phyloP scores from a whole-genome alignment of 2,329 filamentous ascomycete genomes.

The Cytospora paraplurivora region DNA sequence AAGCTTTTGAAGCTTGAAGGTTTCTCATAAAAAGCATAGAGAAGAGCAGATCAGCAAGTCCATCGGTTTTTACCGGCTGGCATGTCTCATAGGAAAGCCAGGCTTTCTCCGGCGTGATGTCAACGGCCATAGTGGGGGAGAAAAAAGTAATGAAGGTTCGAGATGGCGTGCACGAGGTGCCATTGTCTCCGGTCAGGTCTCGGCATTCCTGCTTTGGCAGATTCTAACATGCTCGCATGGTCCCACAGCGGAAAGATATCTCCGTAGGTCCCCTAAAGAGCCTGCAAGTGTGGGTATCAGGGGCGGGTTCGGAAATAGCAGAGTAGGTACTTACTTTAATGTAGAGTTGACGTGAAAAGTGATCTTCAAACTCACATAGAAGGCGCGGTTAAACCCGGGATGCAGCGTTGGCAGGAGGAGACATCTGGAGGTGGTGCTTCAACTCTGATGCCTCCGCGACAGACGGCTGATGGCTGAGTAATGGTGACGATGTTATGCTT shows the following conservation, averaged over 20 bases:
- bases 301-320: neutral
- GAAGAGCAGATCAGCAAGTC: conserved; percentile 14
- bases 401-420: neutral
- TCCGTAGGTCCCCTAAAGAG: too few relatives aligned
- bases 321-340: too few relatives aligned
- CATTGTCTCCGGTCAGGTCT: conserved; percentile 17
- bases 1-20: neutral
- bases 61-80: neutral
- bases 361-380: conserved; percentile 6
- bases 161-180: conserved; percentile 18
- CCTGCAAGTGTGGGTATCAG: neutral
- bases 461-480: neutral
- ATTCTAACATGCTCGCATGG: neutral
- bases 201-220: conserved; percentile 14
- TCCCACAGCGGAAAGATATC: neutral
- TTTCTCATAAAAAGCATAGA: neutral
- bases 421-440: neutral
- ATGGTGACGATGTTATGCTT: conserved; percentile 8
- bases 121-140: neutral
- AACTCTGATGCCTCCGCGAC: conserved; percentile 2
- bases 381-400: conserved; percentile 1
- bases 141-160: neutral
- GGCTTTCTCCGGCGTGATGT: neutral
- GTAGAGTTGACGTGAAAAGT: neutral
- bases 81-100: neutral